phyloP scores from a whole-genome alignment of 2,329 filamentous ascomycete genomes.

The Penicillium palitans region DNA sequence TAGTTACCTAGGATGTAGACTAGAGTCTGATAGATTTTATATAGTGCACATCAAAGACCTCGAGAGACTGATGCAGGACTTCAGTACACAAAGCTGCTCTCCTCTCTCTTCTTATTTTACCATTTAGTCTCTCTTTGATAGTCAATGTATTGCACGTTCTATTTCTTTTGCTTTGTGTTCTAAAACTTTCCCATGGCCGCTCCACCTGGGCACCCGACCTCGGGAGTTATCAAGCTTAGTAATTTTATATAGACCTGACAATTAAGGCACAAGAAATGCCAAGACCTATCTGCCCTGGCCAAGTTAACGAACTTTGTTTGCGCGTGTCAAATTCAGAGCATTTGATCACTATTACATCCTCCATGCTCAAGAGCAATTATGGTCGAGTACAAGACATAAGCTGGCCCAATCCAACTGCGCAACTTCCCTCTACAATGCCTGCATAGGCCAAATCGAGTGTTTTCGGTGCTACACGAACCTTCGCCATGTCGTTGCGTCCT shows the following conservation, averaged over 20 bases:
- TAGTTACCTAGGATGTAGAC: not conserved
- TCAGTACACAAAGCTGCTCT: not conserved
- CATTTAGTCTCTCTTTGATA: not conserved
- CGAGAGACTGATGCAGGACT: not conserved
- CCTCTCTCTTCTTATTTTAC: not conserved
- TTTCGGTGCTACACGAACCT: not conserved
- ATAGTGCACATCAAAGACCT: not conserved
- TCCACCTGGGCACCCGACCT: not conserved
- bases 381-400: not conserved
- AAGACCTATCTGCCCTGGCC: not conserved
- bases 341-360: not conserved
- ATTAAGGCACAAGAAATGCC: not conserved
- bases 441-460: constrained; percentile 3
- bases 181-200: not conserved
- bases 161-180: not conserved
- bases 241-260: not conserved
- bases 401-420: not conserved
- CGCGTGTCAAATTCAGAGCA: not conserved
- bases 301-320: constrained; percentile 1
- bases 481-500: constrained; percentile 9
- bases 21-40: not conserved
- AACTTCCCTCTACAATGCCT: not conserved
- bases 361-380: not conserved
- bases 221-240: not conserved
- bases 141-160: not conserved